Percentiles rank a stretch among this genome's conserved stretches.
Evolutionary conservation across 257 asterid species (phyloP).

Genomic region (Nicotiana attenuata): DNA sequence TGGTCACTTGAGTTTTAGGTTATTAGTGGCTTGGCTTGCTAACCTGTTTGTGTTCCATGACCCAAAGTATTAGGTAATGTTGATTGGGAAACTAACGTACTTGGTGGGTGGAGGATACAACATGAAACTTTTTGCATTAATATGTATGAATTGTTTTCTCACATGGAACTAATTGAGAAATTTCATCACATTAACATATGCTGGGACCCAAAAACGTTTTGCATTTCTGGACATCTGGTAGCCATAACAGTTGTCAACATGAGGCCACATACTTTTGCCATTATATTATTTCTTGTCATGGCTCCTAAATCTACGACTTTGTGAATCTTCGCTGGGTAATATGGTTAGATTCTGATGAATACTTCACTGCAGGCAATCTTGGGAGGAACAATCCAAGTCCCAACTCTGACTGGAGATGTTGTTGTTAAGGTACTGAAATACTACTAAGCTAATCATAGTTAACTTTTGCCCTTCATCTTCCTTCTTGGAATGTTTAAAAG

Average conservation of each 20-base stretch:
- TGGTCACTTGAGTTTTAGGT: not conserved
- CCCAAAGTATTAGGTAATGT: not conserved
- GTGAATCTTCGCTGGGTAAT: not conserved
- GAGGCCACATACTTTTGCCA: not conserved
- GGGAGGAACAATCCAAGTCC: conserved; percentile 92
- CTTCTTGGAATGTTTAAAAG: not conserved
- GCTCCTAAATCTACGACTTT: not conserved
- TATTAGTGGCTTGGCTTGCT: not conserved
- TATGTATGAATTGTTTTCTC: not conserved
- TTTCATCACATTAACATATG: not conserved
- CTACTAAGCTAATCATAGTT: not conserved
- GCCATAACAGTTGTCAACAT: not conserved
- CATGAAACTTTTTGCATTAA: not conserved
- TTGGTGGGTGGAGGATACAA: not conserved
- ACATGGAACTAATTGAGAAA: not conserved
- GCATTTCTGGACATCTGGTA: not conserved
- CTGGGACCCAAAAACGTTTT: not conserved
- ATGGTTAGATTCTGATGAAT: conserved; percentile 11
- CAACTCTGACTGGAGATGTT: conserved; percentile 84
- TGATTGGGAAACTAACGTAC: not conserved
- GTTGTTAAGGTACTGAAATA: conserved; percentile 64
- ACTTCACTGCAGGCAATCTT: conserved; percentile 68
- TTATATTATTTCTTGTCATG: not conserved
- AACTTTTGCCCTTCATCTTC: not conserved
- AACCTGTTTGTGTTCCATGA: not conserved